These are phyloP conservation scores for Chalciporus pseudorubinellus DNA, from an alignment of 768 basidiomycete genomes.

Conservation along the genomic window DNA sequence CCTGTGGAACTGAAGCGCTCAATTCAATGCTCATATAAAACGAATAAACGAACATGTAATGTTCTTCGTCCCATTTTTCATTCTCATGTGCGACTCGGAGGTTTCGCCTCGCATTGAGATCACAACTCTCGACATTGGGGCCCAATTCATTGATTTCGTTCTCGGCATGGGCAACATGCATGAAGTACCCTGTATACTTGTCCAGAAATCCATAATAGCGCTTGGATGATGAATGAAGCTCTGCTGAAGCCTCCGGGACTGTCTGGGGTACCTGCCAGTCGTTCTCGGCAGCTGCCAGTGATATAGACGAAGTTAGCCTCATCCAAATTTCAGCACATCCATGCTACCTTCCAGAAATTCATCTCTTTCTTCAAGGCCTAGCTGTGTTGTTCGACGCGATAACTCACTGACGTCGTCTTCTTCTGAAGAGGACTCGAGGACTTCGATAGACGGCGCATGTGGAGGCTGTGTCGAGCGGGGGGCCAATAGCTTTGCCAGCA, in stretches of 20 bases:
- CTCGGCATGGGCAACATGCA: constrained; percentile 66
- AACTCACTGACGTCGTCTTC: constrained; percentile 40
- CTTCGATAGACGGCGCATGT: constrained; percentile 52
- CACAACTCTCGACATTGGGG: constrained; percentile 56
- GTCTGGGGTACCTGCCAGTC: constrained; percentile 78
- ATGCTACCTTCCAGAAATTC: constrained; percentile 57
- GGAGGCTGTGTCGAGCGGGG: constrained; percentile 47
- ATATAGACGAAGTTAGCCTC: constrained; percentile 4
- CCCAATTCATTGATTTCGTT: constrained; percentile 86
- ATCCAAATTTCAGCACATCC: not conserved
- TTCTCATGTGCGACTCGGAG: constrained; percentile 63
- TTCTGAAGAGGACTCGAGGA: constrained; percentile 36
- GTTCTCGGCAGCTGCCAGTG: constrained; percentile 74
- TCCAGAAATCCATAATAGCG: constrained; percentile 76
- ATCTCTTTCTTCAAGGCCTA: constrained; percentile 51
- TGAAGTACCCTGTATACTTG: constrained; percentile 72
- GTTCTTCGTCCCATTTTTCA: constrained; percentile 77
- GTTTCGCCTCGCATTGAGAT: constrained; percentile 47
- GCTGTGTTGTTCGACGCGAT: constrained; percentile 38
- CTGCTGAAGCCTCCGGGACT: constrained; percentile 41
- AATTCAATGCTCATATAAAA: not conserved
- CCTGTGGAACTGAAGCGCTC: constrained; percentile 38
- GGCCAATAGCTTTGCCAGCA: constrained; percentile 74
- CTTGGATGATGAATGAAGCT: constrained; percentile 39
- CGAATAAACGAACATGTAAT: constrained; percentile 66